A percentile compares a stretch with the other conserved stretches of the same genome.
phyloP scores from a whole-genome alignment of 306 rosid genomes.

The Oxytropis ochrocephala region DNA sequence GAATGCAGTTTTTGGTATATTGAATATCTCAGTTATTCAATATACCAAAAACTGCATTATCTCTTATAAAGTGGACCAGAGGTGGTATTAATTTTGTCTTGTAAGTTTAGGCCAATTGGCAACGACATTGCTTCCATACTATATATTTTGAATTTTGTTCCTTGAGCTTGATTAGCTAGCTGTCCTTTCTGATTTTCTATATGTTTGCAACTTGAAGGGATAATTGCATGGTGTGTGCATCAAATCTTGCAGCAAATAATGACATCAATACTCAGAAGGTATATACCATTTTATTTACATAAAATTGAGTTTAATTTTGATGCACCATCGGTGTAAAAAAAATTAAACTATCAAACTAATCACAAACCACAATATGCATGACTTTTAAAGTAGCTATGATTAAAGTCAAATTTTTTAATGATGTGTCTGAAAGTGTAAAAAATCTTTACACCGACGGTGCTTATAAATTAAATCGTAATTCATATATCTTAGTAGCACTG shows the following conservation, averaged over 20 bases:
- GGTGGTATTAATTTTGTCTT: background rate
- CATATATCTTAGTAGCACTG: background rate
- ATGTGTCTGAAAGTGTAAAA: no score
- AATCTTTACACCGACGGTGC: no score
- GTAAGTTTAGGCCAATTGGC: background rate
- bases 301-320: no score
- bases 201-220: conserved; percentile 26
- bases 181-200: conserved; percentile 22
- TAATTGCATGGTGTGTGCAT: conserved; percentile 18
- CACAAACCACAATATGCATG: no score
- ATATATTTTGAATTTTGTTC: conserved; percentile 1
- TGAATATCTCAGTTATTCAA: no score
- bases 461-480: background rate
- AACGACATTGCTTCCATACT: background rate
- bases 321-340: no score
- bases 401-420: no score
- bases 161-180: background rate
- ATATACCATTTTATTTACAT: background rate
- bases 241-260: conserved; percentile 13
- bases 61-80: no score
- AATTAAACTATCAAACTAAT: no score
- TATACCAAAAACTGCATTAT: no score
- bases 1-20: no score
- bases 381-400: no score
- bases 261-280: conserved; percentile 29